Evolutionary conservation across 1,139 yeast genomes (phyloP), one percentile per base, ranked within the genome.

Genomic region (Saccharomyces hybrid): DNA sequence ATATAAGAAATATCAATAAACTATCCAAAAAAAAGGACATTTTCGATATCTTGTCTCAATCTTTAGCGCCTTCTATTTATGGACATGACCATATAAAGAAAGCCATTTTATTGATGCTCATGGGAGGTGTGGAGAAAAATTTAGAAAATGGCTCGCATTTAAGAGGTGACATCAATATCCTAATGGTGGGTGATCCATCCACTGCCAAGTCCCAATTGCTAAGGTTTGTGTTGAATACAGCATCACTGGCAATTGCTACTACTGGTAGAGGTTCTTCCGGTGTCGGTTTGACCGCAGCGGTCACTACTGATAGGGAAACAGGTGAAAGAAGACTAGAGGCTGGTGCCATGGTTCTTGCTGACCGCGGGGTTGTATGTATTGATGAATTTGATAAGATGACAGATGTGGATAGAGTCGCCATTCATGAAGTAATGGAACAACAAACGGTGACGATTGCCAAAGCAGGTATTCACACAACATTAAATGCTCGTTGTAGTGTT

Each of bases 211-310:
- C 98, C 3, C 99, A 93, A 73, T 85, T 93, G 75, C 79, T 93
- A 59, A 79, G 99, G 62, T 93, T 93, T 69, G 98, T 95, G 20
- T 76, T 93, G 58, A 93, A 93, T 69, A 93, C 98, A 0, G 99
- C 99, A 0, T 78, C 95, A 1, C 76, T 93, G 63, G 99, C 99
- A 1, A 91, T 93, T 64, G 97, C 99, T 28, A 95, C 99, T 1
- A 95, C 99, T 1, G 99, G 99, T 76, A 83, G 96, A 71, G 99
- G 99, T 57, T 91, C 98, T 14, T 91, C 99, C 0, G 99, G 99
- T 71, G 99, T 95, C 50, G 99, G 99, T 87, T 81, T 93, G 67
- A 93, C 99, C 0, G 99, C 99, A 13, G 99, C 99, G 0, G 99
- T 93, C 4, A 91, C 98, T 2, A 82, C 93, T 2, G 99, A 93